Evolutionary conservation across 352 stramenopile species (phyloP), one percentile per base, ranked within the genome.

Genomic region (Hyphochytrium catenoides): DNA sequence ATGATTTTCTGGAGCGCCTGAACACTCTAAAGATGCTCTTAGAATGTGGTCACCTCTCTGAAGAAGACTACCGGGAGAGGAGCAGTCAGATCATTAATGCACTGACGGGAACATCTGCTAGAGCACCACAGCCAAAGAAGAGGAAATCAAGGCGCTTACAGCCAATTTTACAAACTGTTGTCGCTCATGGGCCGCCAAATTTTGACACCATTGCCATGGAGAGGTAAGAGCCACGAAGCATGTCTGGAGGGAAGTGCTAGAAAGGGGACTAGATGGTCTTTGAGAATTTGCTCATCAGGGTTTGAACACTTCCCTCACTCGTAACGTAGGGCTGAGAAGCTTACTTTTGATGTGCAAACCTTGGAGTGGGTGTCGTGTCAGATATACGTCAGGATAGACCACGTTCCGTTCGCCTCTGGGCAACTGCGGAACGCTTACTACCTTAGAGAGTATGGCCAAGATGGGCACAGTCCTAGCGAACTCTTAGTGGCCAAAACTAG

Each of bases 11-110:
- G n/a, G n/a, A n/a, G n/a, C n/a, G n/a, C n/a, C 57, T 81, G 7
- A 78, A 81, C 39, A 81, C 67, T 25, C 51, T 81, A 21, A 78
- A 81, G 52, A 47, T 78, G 33, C 43, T 81, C 8, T 44, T 77
- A 16, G 67, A 77, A 43, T 71, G 59, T 31, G 67, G 67, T 5
- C 67, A 81, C 39, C 51, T 81, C 11, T 74, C 64, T 0, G 44
- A 60, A 6, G 67, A 74, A 9, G 67, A 81, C 44, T 77, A 81
- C 33, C 18, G 38, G 34, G 66, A 76, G 27, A 61, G 67, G 36
- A 81, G 77, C 43, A 81, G 52, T 1, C 67, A 81, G 45, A 78
- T 81, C 44, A 81, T 81, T 28, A 81, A 81, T 44, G 67, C 77
- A 21, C 74, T 81, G 60, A 81, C 67, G 1, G 67, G 67, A 1